Evolutionary conservation across 2,329 filamentous ascomycete genomes (phyloP).

Genomic region (Pseudogymnoascus sp.): DNA sequence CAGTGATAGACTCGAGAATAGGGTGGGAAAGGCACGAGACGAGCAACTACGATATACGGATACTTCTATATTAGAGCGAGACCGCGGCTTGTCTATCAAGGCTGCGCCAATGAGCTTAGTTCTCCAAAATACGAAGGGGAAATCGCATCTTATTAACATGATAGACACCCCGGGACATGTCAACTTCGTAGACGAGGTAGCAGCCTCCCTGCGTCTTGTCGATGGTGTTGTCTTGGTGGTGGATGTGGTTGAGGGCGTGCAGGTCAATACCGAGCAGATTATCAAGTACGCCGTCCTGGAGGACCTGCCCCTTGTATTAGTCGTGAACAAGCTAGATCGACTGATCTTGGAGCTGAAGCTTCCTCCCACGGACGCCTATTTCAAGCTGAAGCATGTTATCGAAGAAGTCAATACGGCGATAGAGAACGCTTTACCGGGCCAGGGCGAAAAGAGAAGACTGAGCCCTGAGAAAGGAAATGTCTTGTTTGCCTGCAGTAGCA

Average conservation of each 20-base stretch:
- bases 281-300: constrained; percentile 93
- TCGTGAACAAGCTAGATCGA: constrained; percentile 97
- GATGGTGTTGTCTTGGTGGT: constrained; percentile 92
- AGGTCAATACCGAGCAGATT: constrained; percentile 92
- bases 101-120: constrained; percentile 90
- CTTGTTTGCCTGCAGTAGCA: constrained; percentile 85
- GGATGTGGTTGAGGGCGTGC: constrained; percentile 98
- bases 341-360: constrained; percentile 90
- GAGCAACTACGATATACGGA: constrained; percentile 95
- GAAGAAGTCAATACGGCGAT: constrained; percentile 97
- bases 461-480: constrained; percentile 98
- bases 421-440: constrained; percentile 74
- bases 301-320: constrained; percentile 77
- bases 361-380: constrained; percentile 92
- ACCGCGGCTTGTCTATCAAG: constrained; percentile 87
- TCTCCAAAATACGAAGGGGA: constrained; percentile 78
- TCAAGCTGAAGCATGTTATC: constrained; percentile 97
- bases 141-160: constrained; percentile 91
- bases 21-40: constrained; percentile 72
- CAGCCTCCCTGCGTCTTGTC: constrained; percentile 74
- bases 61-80: constrained; percentile 78
- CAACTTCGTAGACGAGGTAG: constrained; percentile 97
- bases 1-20: constrained; percentile 67
- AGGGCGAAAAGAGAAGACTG: constrained; percentile 69
- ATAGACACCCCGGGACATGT: constrained; percentile 96